Evolutionary conservation across 192 early-diverging fungal genomes (phyloP).

Genomic region (Piromyces finnis): DNA sequence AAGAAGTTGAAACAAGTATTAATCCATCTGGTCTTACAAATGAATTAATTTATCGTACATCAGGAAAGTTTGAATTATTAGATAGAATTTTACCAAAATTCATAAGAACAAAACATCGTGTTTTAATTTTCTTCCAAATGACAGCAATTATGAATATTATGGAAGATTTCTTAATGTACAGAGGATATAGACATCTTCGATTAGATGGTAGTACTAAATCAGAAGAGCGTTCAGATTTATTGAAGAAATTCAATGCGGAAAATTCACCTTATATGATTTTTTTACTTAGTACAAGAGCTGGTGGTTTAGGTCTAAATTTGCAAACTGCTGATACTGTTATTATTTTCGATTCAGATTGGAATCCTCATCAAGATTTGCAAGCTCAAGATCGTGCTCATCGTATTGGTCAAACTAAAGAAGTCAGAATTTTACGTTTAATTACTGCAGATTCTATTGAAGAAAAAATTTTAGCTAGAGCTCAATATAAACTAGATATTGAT

Average conservation of each 20-base stretch:
- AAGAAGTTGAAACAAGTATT: conserved; percentile 70
- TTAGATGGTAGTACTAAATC: conserved; percentile 83
- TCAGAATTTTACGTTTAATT: conserved; percentile 81
- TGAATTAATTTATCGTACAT: conserved; percentile 56
- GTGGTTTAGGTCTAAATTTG: conserved; percentile 89
- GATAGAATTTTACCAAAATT: conserved; percentile 91
- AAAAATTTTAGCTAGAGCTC: conserved; percentile 75
- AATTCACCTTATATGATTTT: conserved; percentile 74
- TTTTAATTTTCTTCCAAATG: conserved; percentile 52
- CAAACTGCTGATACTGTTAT: conserved; percentile 96
- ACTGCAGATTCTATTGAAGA: conserved; percentile 87
- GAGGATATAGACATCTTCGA: conserved; percentile 55
- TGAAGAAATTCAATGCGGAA: conserved; percentile 66
- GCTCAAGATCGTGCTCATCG: conserved; percentile 99
- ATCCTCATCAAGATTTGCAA: conserved; percentile 95
- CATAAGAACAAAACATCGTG: conserved; percentile 57
- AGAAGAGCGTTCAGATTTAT: conserved; percentile 62
- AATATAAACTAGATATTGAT: conserved; percentile 92
- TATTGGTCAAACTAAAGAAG: conserved; percentile 97
- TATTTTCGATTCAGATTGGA: conserved; percentile 98
- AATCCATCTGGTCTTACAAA: conserved; percentile 54
- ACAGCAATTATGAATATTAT: conserved; percentile 83
- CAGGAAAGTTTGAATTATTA: conserved; percentile 93
- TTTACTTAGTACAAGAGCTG: conserved; percentile 84
- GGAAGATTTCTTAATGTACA: conserved; percentile 77